Base-by-base conservation (phyloP, 306 rosid species). In the Geum urbanum region DNA sequence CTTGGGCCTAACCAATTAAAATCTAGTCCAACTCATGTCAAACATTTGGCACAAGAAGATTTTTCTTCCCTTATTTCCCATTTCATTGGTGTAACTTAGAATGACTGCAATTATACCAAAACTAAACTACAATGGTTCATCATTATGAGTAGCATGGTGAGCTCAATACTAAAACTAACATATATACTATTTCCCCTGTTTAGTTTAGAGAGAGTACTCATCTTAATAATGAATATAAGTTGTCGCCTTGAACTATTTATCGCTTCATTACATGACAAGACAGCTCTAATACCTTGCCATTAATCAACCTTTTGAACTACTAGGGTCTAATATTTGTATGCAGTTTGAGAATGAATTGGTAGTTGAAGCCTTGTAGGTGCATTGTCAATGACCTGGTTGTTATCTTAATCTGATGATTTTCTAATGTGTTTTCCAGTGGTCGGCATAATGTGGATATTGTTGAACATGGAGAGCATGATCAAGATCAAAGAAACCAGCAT, bases 381-480 rank as follows among this genome's bases (percentile, higher is more conserved):
- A 3, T 71, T 57, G 71, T 75, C 74, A 67, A 16, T 51, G 15
- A 57, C 32, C 47, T 18, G 64, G 72, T 57, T 3, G 52, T 69
- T 46, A 12, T 7, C 9, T 61, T 53, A 64, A 56, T 40, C 37
- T 44, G 59, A 32, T 2, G 37, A 14, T 27, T 48, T 22, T 56
- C 8, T 56, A 41, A 9, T 59, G 64, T 20, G 37, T 63, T 35
- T 9, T 70, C 43, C n/a, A 12, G 20, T 35, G 75, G 4, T 32
- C 44, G 11, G 70, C 69, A 2, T 58, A 6, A 15, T n/a, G 9
- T 10, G 39, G 49, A 58, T 15, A 49, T 1, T 50, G 74, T 9
- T 45, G 44, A 58, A 74, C 75, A 67, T 80, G 78, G 72, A 65
- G 41, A 50, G 75, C 78, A 61, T 66, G 65, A 72, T 70, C 19